phyloP scores from a whole-genome alignment of 2,329 filamentous ascomycete genomes.

The Leptographium lundbergii region DNA sequence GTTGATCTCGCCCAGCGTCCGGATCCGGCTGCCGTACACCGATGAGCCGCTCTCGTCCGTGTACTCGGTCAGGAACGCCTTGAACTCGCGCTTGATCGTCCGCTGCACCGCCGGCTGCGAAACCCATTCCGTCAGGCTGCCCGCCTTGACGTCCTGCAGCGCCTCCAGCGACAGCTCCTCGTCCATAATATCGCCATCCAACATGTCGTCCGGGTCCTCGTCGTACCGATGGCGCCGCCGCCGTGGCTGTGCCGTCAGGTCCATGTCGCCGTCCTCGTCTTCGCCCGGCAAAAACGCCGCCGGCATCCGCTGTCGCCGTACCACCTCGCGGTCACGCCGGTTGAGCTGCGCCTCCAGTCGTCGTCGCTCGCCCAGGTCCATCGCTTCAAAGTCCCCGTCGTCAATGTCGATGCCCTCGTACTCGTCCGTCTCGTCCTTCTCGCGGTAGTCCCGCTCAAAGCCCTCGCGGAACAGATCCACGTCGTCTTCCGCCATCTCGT shows the following conservation, averaged over 20 bases:
- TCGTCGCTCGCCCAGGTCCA: slow-evolving; percentile 54
- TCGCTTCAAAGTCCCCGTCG: slow-evolving; percentile 62
- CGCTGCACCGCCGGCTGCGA: slow-evolving; percentile 78
- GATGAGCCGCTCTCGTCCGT: slow-evolving; percentile 81
- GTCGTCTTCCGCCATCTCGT: slow-evolving; percentile 71
- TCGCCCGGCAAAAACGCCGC: slow-evolving; percentile 67
- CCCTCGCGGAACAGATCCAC: slow-evolving; percentile 67
- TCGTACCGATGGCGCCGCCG: slow-evolving; percentile 84
- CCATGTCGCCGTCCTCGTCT: slow-evolving; percentile 70
- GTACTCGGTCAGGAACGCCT: slow-evolving; percentile 91
- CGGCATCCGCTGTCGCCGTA: slow-evolving; percentile 53
- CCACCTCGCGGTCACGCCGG: slow-evolving; percentile 60
- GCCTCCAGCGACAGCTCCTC: slow-evolving; percentile 89
- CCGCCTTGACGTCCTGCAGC: slow-evolving; percentile 82
- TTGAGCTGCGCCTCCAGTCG: slow-evolving; percentile 61
- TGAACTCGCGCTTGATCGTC: slow-evolving; percentile 93
- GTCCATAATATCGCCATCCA: slow-evolving; percentile 89
- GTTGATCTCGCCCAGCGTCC: slow-evolving; percentile 93
- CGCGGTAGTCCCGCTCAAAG: slow-evolving; percentile 58
- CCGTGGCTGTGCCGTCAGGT: slow-evolving; percentile 74
- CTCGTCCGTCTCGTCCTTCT: slow-evolving; percentile 51
- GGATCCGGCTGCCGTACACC: slow-evolving; percentile 88
- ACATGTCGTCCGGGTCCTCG: slow-evolving; percentile 83
- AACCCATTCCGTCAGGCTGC: slow-evolving; percentile 91
- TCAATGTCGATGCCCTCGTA: slow-evolving; percentile 66